phyloP scores from a whole-genome alignment of 768 basidiomycete species.

The Glaciozyma martinii region DNA sequence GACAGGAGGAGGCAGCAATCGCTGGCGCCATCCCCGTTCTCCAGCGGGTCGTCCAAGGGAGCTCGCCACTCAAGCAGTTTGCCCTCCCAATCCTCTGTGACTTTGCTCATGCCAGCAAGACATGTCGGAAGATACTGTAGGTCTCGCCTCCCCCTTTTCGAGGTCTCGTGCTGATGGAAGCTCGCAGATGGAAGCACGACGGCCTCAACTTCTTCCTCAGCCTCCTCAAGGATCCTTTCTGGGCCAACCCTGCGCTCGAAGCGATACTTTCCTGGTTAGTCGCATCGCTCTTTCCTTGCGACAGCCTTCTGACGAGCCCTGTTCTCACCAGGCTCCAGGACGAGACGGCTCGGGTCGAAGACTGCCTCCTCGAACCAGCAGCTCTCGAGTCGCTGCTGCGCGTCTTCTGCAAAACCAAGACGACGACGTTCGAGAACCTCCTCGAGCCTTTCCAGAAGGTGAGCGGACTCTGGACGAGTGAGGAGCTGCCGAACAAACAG shows the following conservation, averaged over 20 bases:
- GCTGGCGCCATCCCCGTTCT: conserved; percentile 89
- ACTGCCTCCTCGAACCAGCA: conserved; percentile 61
- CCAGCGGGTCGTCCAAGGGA: conserved; percentile 75
- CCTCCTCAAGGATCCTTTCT: conserved; percentile 74
- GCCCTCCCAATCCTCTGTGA: conserved; percentile 95
- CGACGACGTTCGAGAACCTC: conserved; percentile 63
- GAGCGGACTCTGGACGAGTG: neutral
- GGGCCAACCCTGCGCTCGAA: conserved; percentile 85
- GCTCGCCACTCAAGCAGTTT: conserved; percentile 91
- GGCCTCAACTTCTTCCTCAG: conserved; percentile 73
- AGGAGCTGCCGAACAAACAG: neutral
- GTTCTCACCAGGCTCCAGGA: conserved; percentile 71
- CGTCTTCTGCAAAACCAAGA: conserved; percentile 72
- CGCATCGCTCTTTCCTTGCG: neutral
- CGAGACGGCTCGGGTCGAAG: conserved; percentile 87
- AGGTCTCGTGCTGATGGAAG: neutral
- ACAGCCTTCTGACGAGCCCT: neutral
- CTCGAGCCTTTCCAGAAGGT: conserved; percentile 85
- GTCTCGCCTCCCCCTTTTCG: neutral
- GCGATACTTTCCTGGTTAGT: conserved; percentile 78
- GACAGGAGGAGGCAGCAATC: conserved; percentile 95
- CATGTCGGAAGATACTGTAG: conserved; percentile 63
- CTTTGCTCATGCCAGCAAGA: conserved; percentile 88
- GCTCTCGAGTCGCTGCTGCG: conserved; percentile 60
- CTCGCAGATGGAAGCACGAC: conserved; percentile 64